Evolutionary conservation across 176 grass and related monocot genomes (phyloP), one percentile per base, ranked within the genome.

Genomic region (Oryza brachyantha): DNA sequence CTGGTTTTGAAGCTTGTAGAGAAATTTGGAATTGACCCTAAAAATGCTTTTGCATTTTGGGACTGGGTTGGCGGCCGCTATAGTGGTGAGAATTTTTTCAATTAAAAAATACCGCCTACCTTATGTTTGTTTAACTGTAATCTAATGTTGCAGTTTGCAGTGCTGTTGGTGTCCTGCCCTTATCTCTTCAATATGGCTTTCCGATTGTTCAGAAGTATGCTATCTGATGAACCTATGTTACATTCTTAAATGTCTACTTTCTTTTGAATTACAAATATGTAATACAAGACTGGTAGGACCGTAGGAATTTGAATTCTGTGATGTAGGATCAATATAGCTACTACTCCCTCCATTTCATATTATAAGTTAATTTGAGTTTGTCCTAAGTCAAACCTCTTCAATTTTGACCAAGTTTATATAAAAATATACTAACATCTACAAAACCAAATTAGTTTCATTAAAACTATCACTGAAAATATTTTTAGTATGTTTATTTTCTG

Each of bases 51-150:
- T 92, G 96, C 88, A 79, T 99, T 99, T 60, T 99, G 92, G 92
- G 96, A 99, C 83, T 99, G 96, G 96, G 96, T 99, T 89, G 92
- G 96, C 2, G 96, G 96, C 52, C 92, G 96, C 66, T 99, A 99
- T 63, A 99, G 96, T 87, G 96, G 96, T 99, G 78, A 86, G 86
- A 77, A 81, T 61, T 28, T 12, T 77, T 74, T 60, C 60, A 22
- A 60, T 10, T 5, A 22, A 37, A 40, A 42, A 16, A 64, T 66
- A 27, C 22, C 2, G 16, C 10, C 7, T 61, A 52, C 8, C 40
- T 80, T 67, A 52, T 84, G 37, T 22, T 86, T 39, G 66, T 41
- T 46, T 83, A 79, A 88, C 25, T 50, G 9, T 52, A 45, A 21
- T 81, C 29, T 62, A 32, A 38, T 79, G 67, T 76, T 95, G 74